Conservation (phyloP, 441 rosid species). For the Croton laevigatus region DNA sequence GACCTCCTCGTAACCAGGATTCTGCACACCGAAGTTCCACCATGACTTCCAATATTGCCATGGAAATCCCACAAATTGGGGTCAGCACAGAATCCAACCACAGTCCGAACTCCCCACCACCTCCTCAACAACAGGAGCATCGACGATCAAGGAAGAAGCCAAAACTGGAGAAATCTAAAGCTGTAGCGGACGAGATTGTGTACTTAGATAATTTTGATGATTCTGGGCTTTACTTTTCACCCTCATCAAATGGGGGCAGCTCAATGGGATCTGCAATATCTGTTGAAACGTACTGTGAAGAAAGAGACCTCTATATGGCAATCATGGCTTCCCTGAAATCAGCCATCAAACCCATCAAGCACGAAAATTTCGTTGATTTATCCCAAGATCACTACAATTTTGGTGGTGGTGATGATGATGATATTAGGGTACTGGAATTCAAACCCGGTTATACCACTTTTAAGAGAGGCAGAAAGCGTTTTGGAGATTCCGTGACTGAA, state of each 20-base stretch:
- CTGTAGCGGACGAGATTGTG: conserved; percentile 7
- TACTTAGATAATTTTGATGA: conserved; percentile 14
- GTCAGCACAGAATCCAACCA: not conserved
- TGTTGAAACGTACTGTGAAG: conserved; percentile 20
- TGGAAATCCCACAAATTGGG: not conserved
- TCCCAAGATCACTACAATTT: not conserved
- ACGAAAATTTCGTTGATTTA: not conserved
- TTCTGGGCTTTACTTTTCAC: conserved; percentile 7
- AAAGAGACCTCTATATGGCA: conserved; percentile 18
- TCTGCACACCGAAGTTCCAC: too few species aligned
- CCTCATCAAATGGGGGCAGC: conserved; percentile 12
- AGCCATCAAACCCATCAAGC: not conserved
- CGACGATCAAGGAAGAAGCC: conserved; percentile 9
- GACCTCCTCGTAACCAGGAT: too few species aligned
- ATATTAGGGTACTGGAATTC: conserved; percentile 6
- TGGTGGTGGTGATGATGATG: conserved; percentile 13
- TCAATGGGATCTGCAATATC: conserved; percentile 9
- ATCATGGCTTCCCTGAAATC: conserved; percentile 13
- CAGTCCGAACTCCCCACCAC: not conserved
- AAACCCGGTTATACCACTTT: not conserved
- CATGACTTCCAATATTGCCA: not conserved
- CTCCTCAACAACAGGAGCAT: not conserved
- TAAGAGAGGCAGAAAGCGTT: not conserved
- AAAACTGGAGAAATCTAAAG: not conserved
- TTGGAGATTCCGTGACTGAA: not conserved